Percentiles rank a stretch among this genome's conserved stretches.
phyloP scores from a whole-genome alignment of 441 rosid species.

The Bruguiera hainesii region DNA sequence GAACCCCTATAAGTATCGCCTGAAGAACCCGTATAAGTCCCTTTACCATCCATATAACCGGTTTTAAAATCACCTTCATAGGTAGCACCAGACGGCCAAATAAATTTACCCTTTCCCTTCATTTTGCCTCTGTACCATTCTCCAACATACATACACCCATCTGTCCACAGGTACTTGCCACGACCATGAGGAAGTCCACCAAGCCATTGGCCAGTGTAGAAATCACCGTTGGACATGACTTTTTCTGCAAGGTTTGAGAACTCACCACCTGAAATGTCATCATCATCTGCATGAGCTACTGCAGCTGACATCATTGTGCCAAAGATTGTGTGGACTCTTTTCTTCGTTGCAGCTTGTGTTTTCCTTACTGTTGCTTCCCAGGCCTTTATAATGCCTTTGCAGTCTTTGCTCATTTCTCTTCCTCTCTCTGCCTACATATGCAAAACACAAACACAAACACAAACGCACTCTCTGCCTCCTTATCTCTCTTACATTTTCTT shows the following conservation, averaged over 20 bases:
- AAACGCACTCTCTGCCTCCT: too few relatives aligned
- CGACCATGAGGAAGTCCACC: constrained; percentile 70
- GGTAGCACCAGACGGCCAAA: constrained; percentile 93
- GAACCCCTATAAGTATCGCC: constrained; percentile 72
- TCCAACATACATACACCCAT: constrained; percentile 94
- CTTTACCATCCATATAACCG: constrained; percentile 93
- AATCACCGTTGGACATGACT: constrained; percentile 62
- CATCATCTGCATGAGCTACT: constrained; percentile 83
- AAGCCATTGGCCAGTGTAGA: constrained; percentile 73
- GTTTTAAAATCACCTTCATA: constrained; percentile 92
- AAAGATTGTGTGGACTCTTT: constrained; percentile 33
- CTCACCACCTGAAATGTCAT: constrained; percentile 33
- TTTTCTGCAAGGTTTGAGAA: constrained; percentile 45
- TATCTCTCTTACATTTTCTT: too few relatives aligned
- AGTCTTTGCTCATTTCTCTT: constrained; percentile 48
- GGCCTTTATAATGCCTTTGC: constrained; percentile 44
- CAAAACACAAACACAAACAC: constrained; percentile 1
- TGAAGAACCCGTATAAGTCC: constrained; percentile 63
- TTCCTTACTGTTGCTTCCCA: constrained; percentile 51
- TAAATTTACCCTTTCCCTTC: constrained; percentile 83
- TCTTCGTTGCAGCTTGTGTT: constrained; percentile 44
- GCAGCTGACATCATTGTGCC: constrained; percentile 49
- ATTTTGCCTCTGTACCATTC: constrained; percentile 80
- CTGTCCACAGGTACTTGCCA: constrained; percentile 87
- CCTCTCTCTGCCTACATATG: neutral